Evolutionary conservation across 2,329 filamentous ascomycete genomes (phyloP).

Genomic region (Rutstroemia sydowiana): DNA sequence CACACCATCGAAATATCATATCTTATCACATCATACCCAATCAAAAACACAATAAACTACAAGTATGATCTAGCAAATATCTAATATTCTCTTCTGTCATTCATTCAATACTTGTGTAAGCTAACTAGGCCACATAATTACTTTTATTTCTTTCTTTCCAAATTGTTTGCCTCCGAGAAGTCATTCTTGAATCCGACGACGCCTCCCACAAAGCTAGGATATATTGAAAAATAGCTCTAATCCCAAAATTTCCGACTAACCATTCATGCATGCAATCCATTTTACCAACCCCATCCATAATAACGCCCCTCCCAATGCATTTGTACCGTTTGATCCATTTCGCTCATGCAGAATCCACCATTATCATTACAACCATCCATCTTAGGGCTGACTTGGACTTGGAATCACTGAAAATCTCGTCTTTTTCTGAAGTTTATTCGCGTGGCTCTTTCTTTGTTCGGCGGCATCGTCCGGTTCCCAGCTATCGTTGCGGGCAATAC

Average conservation of each 20-base stretch:
- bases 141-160: neutral
- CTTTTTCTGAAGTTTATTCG: constrained; percentile 8
- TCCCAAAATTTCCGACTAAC: neutral
- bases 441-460: constrained; percentile 15
- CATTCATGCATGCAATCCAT: too few relatives aligned
- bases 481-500: constrained; percentile 8
- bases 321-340: neutral
- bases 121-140: constrained; percentile 1
- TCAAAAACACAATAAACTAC: too few relatives aligned
- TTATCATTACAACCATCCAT: neutral
- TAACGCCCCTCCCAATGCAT: neutral
- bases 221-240: constrained; percentile 4
- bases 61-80: too few relatives aligned
- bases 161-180: too few relatives aligned
- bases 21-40: neutral
- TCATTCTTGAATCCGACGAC: neutral
- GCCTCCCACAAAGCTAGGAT: neutral
- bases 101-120: constrained; percentile 5
- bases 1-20: too few relatives aligned
- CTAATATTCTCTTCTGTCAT: neutral
- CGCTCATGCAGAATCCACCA: neutral
- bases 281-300: neutral
- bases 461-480: constrained; percentile 14
- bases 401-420: neutral
- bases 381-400: neutral